Conservation (phyloP, 495 filamentous ascomycete genomes). For the Parathielavia hyrcaniae region DNA sequence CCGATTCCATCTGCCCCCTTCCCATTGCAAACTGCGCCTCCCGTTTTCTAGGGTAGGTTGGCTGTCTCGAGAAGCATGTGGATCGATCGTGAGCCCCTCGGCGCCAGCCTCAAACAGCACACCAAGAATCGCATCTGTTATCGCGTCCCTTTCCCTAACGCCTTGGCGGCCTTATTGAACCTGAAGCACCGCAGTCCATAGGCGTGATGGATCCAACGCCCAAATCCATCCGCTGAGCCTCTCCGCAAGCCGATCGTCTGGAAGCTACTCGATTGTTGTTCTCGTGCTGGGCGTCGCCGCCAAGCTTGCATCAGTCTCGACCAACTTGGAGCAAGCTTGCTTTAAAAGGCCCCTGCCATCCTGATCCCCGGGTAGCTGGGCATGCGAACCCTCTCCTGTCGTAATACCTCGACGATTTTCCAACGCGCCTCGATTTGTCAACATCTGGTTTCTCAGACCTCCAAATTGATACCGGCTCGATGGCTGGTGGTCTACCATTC, state of each 20-base stretch:
- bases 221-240: not conserved
- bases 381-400: too few species aligned
- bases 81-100: not conserved
- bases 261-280: not conserved
- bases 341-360: too few species aligned
- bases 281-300: not conserved
- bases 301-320: not conserved
- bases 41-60: not conserved
- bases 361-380: too few species aligned
- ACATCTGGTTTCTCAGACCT: not conserved
- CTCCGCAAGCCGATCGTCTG: too few species aligned
- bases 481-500: conserved; percentile 17
- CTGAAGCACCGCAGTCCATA: not conserved
- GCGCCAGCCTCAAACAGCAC: not conserved
- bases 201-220: not conserved
- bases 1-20: not conserved
- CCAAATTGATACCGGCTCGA: not conserved
- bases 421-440: not conserved
- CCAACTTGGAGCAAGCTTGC: not conserved
- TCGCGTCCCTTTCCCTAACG: too few species aligned
- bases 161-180: too few species aligned
- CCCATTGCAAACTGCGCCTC: not conserved
- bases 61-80: conserved; percentile 3
- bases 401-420: not conserved
- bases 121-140: not conserved